Base-by-base conservation (phyloP, 805 yeast species). In the Metschnikowia cerradonensis region DNA sequence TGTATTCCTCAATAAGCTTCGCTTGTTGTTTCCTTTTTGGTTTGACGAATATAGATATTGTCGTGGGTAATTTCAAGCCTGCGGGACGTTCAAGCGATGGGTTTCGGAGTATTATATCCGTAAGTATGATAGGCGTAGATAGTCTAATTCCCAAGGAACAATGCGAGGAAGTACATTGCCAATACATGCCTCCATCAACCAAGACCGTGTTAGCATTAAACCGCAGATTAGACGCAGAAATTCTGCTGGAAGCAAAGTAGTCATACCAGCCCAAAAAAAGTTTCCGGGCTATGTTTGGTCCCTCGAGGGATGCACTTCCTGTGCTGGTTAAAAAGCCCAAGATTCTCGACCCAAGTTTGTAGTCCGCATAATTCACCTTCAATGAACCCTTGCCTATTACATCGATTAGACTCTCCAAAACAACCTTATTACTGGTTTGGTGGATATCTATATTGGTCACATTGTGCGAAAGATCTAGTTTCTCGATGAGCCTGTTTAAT, bases 201-300 rank as follows among this genome's bases (percentile, higher is more conserved):
- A 73, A 54, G 2, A 65, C 60, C 49, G 68, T 71, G 55, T 73
- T 73, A 11, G 77, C 78, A 54, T 73, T 71, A 47, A 48, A 66
- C 45, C 67, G 63, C 66, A 68, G 56, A 23, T 59, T 47, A 0
- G 67, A 60, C 2, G 65, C 57, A n/a, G 56, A 60, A 20, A 59
- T 54, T 7, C 63, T 60, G 49, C 54, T 60, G 14, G 62, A 52
- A 20, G 48, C 51, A 17, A 70, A 52, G 54, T 64, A 70, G 52
- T 72, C 73, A 51, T 65, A 72, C 77, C 77, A 73, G 0, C 78
- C 78, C 26, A 68, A 53, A 15, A 71, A 62, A 4, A 71, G 13
- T 41, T 60, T 67, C 3, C 75, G 52, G 4, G 52, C 40, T 1
- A 68, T 41, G 2, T 68, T 56, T 35, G 60, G 61, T 10, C 34